Base-by-base conservation (phyloP, 1,284 basidiomycete species). In the Melanopsichium pennsylvanicum region DNA sequence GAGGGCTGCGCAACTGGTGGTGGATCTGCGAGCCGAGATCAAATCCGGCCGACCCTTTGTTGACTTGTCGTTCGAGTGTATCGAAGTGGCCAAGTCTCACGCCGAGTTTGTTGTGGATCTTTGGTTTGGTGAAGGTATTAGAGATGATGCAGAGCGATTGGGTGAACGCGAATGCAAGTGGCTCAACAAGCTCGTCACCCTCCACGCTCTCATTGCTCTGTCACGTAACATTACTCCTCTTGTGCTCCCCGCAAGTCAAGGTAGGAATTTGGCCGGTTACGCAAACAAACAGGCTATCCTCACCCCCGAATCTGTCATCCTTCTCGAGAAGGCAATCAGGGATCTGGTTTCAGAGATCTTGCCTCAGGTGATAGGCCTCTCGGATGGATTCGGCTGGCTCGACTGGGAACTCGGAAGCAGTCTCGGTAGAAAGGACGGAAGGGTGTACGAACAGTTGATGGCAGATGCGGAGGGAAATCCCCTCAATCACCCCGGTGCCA, bases 351-450 rank as follows among this genome's bases (percentile, higher is more conserved):
- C 19, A 23, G 83, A 84, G 36, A 74, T 92, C 9, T 78, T 90
- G 3, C 88, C 88, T 0, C 85, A 92, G 62, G 85, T 85, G 5
- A 87, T 92, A 49, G 88, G 86, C 0, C 81, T 92, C 31, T 87
- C 85, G 13, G 90, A 92, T 74, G 87, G 88, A 2, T 90, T 91
- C 75, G 88, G 87, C 0, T 89, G 89, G 76, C 84, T 86, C 0
- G 89, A 92, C 72, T 91, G 88, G 88, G 87, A 90, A 48, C 82
- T 91, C 7, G 86, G 36, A 18, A 52, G 56, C 86, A 88, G 80
- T 85, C 87, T 9, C 79, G 86, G 89, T 3, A 85, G 88, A 11
- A 84, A 85, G 49, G 85, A 88, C 72, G 89, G 89, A 0, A 84
- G 84, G 11, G 88, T 88, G 12, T 91, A 91, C 61, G 86, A 90